Conservation (phyloP, 441 rosid species). For the Heliophila coronopifolia region DNA sequence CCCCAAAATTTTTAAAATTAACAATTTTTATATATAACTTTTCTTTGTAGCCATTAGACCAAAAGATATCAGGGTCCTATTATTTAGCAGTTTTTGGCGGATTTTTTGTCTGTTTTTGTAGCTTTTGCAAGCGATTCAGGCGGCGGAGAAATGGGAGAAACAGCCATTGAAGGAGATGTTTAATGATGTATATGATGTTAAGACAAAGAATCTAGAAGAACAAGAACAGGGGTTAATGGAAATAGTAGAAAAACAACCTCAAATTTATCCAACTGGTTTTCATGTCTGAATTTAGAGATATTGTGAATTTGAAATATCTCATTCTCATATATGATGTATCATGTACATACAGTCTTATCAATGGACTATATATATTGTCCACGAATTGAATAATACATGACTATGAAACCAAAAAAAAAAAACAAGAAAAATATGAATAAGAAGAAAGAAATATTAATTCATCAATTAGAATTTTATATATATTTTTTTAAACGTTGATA, state of each 20-base stretch:
- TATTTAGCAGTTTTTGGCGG: background rate
- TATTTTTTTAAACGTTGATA: too few species aligned
- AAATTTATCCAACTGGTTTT: conserved; percentile 47
- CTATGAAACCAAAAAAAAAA: too few species aligned
- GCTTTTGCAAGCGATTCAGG: conserved; percentile 56
- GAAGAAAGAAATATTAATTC: too few species aligned
- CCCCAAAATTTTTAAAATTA: too few species aligned
- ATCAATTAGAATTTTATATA: too few species aligned
- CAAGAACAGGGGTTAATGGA: conserved; percentile 53
- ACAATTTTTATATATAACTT: too few species aligned
- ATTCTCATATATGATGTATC: background rate
- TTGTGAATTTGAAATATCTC: background rate
- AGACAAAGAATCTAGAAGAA: conserved; percentile 44
- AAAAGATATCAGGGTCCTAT: background rate
- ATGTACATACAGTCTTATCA: background rate
- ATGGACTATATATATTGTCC: background rate
- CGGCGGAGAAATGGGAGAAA: conserved; percentile 50
- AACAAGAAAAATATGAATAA: too few species aligned
- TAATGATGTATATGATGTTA: conserved; percentile 54
- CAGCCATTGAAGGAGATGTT: conserved; percentile 51
- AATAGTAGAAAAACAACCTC: conserved; percentile 37
- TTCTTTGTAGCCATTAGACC: too few species aligned
- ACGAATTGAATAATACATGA: background rate
- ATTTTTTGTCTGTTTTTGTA: conserved; percentile 26
- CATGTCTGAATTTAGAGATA: conserved; percentile 28